phyloP scores from a whole-genome alignment of 306 rosid species.

The Trichosanthes cucumerina region DNA sequence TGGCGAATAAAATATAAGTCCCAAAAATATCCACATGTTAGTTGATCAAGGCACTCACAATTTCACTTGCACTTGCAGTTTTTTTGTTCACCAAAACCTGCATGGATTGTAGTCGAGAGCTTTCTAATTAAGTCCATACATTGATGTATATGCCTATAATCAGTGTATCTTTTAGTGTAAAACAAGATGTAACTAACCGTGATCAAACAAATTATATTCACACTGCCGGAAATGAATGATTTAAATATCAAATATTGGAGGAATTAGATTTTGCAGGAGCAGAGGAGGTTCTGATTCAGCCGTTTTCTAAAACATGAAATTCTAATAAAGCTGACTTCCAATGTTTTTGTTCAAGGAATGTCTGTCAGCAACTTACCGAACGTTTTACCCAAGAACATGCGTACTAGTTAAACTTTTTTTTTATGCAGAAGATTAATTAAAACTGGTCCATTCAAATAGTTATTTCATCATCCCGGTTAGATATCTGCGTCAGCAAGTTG shows the following conservation, averaged over 20 bases:
- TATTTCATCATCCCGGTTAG: background rate
- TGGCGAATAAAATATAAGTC: background rate
- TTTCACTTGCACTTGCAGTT: conserved; percentile 99
- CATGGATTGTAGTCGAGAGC: conserved; percentile 21
- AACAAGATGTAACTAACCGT: background rate
- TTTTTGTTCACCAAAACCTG: conserved; percentile 89
- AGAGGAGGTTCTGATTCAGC: background rate
- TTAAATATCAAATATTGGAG: background rate
- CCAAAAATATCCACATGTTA: conserved; percentile 11
- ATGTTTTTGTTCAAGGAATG: background rate
- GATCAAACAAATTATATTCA: background rate
- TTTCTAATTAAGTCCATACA: conserved; percentile 5
- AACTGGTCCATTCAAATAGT: background rate
- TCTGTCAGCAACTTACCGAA: background rate
- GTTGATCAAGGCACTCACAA: conserved; percentile 47
- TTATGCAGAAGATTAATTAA: background rate
- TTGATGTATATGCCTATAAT: background rate
- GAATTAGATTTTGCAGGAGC: background rate
- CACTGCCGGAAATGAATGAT: background rate
- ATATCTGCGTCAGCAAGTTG: background rate
- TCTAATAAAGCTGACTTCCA: background rate
- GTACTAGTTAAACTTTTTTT: background rate
- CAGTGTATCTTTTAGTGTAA: background rate
- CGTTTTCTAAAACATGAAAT: background rate
- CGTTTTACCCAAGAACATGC: background rate